A percentile compares a stretch with the other conserved stretches of the same genome.
phyloP scores from a whole-genome alignment of 2,329 filamentous ascomycete species.

The Annulohypoxylon truncatum region DNA sequence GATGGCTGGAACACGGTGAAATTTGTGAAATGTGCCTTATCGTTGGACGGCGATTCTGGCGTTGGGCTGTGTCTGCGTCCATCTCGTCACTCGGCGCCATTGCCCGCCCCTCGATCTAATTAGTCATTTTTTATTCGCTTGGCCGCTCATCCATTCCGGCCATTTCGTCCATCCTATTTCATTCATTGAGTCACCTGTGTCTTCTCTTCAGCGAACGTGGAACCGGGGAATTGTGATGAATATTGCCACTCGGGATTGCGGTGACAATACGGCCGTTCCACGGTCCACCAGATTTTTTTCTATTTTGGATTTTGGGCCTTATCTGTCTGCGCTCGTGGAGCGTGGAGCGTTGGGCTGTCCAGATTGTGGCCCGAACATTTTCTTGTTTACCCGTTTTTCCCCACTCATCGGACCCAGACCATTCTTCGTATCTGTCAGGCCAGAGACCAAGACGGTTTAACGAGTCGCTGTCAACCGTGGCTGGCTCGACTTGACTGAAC shows the following conservation, averaged over 20 bases:
- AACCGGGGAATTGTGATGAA: conserved; percentile 1
- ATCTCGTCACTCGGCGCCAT: conserved; percentile 10
- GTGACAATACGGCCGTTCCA: conserved; percentile 27
- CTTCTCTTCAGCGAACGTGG: conserved; percentile 13
- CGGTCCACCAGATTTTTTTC: background rate
- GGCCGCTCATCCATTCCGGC: conserved; percentile 5
- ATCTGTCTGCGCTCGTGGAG: conserved; percentile 21
- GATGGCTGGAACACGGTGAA: conserved; percentile 21
- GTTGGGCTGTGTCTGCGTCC: conserved; percentile 16
- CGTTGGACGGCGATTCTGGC: conserved; percentile 10
- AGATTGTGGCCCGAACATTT: conserved; percentile 40
- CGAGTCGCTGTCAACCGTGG: conserved; percentile 14
- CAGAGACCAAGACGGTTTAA: conserved; percentile 16
- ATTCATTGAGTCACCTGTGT: background rate
- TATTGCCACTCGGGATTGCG: conserved; percentile 26
- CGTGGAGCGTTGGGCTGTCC: conserved; percentile 36
- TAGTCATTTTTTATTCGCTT: conserved; percentile 1
- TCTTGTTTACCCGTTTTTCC: conserved; percentile 42
- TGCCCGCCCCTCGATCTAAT: conserved; percentile 1
- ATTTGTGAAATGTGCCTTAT: conserved; percentile 32
- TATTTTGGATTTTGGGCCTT: conserved; percentile 28
- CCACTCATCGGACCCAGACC: conserved; percentile 30
- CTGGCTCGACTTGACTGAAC: conserved; percentile 1
- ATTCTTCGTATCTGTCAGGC: conserved; percentile 8
- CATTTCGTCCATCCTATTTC: conserved; percentile 1